Conservation (phyloP, 2,329 filamentous ascomycete genomes). For the Penicillium sp. region DNA sequence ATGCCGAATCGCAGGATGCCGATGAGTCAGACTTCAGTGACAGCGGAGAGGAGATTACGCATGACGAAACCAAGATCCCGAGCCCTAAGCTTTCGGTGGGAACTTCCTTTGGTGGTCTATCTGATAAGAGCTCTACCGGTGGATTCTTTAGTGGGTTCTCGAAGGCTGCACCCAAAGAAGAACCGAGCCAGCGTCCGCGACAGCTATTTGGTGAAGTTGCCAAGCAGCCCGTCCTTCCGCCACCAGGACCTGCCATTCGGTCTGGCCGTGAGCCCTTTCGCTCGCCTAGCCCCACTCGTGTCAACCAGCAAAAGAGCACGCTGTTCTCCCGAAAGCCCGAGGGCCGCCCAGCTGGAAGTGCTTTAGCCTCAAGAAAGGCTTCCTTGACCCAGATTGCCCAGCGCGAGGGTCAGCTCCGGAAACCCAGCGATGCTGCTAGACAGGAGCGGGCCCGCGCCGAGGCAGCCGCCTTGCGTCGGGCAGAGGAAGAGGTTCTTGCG, state of each 20-base stretch:
- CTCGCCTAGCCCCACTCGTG: conserved; percentile 55
- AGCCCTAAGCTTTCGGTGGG: conserved; percentile 51
- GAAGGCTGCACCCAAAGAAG: conserved; percentile 36
- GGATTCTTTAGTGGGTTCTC: conserved; percentile 50
- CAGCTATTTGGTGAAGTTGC: conserved; percentile 54
- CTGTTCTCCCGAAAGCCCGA: conserved; percentile 39
- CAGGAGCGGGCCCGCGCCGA: conserved; percentile 40
- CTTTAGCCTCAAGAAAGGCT: conserved; percentile 49
- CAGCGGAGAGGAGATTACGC: conserved; percentile 54
- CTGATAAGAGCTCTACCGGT: conserved; percentile 46
- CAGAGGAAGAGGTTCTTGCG: conserved; percentile 44
- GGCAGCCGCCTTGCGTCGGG: conserved; percentile 40
- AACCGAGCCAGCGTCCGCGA: conserved; percentile 33
- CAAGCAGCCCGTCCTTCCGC: conserved; percentile 44
- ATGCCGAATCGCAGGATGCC: conserved; percentile 39
- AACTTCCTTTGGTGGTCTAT: conserved; percentile 51
- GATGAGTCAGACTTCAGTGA: conserved; percentile 53
- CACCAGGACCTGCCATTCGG: conserved; percentile 42
- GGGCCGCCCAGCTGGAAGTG: conserved; percentile 42
- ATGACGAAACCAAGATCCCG: conserved; percentile 44
- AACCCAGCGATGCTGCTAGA: conserved; percentile 32
- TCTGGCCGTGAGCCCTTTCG: conserved; percentile 45
- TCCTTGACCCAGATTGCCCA: conserved; percentile 43
- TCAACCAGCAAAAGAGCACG: conserved; percentile 34
- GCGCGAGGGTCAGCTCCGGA: conserved; percentile 35